These are phyloP conservation scores for Malassezia cuniculi DNA, from an alignment of 1,284 basidiomycete genomes.

Conservation along the genomic window DNA sequence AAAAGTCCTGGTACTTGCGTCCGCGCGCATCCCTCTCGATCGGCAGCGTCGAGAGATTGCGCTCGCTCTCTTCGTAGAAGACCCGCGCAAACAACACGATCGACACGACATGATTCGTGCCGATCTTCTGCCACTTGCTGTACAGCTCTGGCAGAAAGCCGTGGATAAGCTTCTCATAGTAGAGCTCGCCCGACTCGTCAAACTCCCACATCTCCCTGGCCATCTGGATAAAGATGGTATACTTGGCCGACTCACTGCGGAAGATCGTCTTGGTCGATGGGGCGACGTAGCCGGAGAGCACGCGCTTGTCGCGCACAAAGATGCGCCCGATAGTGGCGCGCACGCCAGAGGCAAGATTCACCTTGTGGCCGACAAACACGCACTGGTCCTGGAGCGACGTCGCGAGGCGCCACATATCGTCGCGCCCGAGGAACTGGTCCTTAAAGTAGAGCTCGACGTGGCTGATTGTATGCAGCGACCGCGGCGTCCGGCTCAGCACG, in stretches of 20 bases:
- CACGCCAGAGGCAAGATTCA: conserved; percentile 35
- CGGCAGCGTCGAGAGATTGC: conserved; percentile 45
- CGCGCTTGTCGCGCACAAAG: conserved; percentile 32
- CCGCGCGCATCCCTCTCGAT: conserved; percentile 61
- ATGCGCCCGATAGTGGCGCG: conserved; percentile 39
- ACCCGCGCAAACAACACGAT: conserved; percentile 90
- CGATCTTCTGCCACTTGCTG: conserved; percentile 50
- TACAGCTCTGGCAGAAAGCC: conserved; percentile 45
- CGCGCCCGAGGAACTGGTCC: conserved; percentile 42
- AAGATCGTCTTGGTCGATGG: conserved; percentile 75
- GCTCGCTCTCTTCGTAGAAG: conserved; percentile 59
- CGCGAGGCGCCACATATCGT: conserved; percentile 44
- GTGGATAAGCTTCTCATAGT: conserved; percentile 89
- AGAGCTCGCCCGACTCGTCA: conserved; percentile 70
- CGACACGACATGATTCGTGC: conserved; percentile 83
- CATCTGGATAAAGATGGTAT: conserved; percentile 73
- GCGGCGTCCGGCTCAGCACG: conserved; percentile 24
- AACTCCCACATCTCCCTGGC: conserved; percentile 95
- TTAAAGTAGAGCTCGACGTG: conserved; percentile 44
- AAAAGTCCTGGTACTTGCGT: conserved; percentile 85
- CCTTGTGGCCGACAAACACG: conserved; percentile 42
- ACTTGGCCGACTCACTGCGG: conserved; percentile 71
- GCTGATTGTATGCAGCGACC: conserved; percentile 26
- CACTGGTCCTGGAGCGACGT: conserved; percentile 36
- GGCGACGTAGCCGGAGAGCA: conserved; percentile 65